A percentile compares a stretch with the other conserved stretches of the same genome.
phyloP scores from a whole-genome alignment of 1,284 basidiomycete genomes.

The Lignosus rhinocerotis region DNA sequence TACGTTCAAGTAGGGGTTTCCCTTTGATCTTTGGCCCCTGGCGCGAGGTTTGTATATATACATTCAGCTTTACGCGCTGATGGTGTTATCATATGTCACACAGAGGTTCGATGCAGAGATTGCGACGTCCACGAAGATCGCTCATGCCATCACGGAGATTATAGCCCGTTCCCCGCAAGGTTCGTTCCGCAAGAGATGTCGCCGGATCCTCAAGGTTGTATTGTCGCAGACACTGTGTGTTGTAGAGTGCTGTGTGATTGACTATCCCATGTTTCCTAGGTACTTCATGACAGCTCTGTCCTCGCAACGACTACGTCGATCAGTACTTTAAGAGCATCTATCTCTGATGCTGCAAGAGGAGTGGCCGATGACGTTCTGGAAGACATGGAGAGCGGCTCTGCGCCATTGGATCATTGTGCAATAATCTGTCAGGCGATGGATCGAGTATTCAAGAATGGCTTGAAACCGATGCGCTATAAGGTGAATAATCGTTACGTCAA shows the following conservation, averaged over 20 bases:
- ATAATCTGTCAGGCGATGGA: constrained; percentile 48
- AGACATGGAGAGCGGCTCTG: constrained; percentile 23
- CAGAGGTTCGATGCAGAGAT: constrained; percentile 62
- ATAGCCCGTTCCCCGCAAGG: constrained; percentile 50
- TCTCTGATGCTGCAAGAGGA: background rate
- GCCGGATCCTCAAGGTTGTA: constrained; percentile 51
- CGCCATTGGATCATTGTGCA: constrained; percentile 28
- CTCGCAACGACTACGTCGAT: background rate
- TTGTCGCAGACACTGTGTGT: background rate
- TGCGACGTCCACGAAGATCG: constrained; percentile 49
- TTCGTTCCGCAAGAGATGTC: constrained; percentile 45
- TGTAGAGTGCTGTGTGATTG: too few relatives aligned
- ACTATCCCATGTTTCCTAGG: background rate
- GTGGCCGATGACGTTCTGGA: background rate
- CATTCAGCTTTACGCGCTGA: background rate
- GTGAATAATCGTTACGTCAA: constrained; percentile 32
- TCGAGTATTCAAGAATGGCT: constrained; percentile 43
- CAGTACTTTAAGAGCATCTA: background rate
- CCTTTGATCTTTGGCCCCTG: constrained; percentile 72
- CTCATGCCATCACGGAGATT: constrained; percentile 51
- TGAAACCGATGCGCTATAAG: constrained; percentile 52
- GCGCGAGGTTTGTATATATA: constrained; percentile 48
- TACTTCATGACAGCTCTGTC: background rate
- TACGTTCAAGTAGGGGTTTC: constrained; percentile 53
- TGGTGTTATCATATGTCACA: background rate